Evolutionary conservation across 805 yeast genomes (phyloP).

Genomic region (Wickerhamiella vanderwaltii): DNA sequence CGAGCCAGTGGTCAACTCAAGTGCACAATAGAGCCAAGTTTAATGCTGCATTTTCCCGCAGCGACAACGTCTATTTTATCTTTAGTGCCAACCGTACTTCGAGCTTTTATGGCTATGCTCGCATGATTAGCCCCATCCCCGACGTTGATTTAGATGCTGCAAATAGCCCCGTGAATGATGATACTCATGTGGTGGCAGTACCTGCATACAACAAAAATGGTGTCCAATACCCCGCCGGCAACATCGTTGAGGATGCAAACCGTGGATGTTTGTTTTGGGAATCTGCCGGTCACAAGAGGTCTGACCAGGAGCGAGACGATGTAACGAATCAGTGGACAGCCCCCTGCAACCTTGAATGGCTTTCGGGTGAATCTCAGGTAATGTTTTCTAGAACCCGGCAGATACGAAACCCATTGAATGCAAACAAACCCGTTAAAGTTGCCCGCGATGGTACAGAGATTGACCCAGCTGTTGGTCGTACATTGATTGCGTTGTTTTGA

Average conservation of each 20-base stretch:
- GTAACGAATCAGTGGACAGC: conserved; percentile 26
- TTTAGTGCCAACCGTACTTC: conserved; percentile 34
- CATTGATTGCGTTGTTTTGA: conserved; percentile 25
- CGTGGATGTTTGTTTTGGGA: conserved; percentile 33
- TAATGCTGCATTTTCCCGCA: conserved; percentile 28
- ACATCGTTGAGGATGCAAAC: conserved; percentile 27
- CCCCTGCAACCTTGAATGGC: conserved; percentile 31
- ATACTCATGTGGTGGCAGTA: conserved; percentile 2
- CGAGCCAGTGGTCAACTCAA: conserved; percentile 32
- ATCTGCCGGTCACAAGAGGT: conserved; percentile 20
- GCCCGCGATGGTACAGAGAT: conserved; percentile 35
- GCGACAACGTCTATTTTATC: conserved; percentile 29
- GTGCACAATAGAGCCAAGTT: conserved; percentile 30
- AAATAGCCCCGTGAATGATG: neutral
- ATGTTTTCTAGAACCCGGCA: conserved; percentile 27
- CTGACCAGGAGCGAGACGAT: conserved; percentile 18
- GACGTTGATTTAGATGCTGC: conserved; percentile 9
- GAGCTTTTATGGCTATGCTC: conserved; percentile 32
- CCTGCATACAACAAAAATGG: conserved; percentile 12
- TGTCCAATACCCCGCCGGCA: conserved; percentile 25
- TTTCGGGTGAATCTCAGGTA: conserved; percentile 21
- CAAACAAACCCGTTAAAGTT: conserved; percentile 31
- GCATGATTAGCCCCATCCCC: conserved; percentile 26
- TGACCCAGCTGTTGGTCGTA: conserved; percentile 27
- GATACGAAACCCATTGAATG: conserved; percentile 29